Percentiles rank a stretch among this genome's conserved stretches.
phyloP scores from a whole-genome alignment of 2,329 filamentous ascomycete genomes.

The Cercospora berteroae region DNA sequence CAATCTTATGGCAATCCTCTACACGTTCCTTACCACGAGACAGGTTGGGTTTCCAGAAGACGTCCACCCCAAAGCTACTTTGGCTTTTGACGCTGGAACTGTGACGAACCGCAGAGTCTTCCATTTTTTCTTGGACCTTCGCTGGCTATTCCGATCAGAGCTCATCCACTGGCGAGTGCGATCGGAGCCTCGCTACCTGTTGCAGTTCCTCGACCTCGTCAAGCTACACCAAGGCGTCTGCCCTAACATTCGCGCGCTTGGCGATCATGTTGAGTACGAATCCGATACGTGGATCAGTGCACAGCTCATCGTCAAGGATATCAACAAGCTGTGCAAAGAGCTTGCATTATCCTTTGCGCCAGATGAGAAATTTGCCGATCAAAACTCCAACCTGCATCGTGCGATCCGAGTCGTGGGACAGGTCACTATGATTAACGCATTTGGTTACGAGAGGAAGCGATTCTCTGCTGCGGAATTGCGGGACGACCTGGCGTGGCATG shows the following conservation, averaged over 20 bases:
- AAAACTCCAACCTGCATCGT: constrained; percentile 64
- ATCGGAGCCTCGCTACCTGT: constrained; percentile 78
- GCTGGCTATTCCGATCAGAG: constrained; percentile 82
- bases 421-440: constrained; percentile 80
- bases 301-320: constrained; percentile 88
- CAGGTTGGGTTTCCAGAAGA: constrained; percentile 94
- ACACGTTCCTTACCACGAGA: constrained; percentile 92
- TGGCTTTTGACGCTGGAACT: constrained; percentile 91
- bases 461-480: constrained; percentile 89
- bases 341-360: constrained; percentile 83
- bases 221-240: constrained; percentile 97
- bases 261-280: constrained; percentile 97
- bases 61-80: constrained; percentile 77
- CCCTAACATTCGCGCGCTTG: constrained; percentile 85
- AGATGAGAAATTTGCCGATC: constrained; percentile 42
- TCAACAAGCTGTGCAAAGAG: constrained; percentile 86
- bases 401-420: constrained; percentile 76
- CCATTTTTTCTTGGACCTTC: constrained; percentile 94
- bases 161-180: constrained; percentile 85
- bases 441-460: constrained; percentile 81
- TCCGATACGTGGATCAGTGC: constrained; percentile 98
- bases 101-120: constrained; percentile 95
- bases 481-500: constrained; percentile 78
- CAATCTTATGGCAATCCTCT: constrained; percentile 91
- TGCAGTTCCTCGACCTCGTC: constrained; percentile 92